Evolutionary conservation across 1,284 basidiomycete species (phyloP), one percentile per base, ranked within the genome.

Genomic region (Pascua guehoae): DNA sequence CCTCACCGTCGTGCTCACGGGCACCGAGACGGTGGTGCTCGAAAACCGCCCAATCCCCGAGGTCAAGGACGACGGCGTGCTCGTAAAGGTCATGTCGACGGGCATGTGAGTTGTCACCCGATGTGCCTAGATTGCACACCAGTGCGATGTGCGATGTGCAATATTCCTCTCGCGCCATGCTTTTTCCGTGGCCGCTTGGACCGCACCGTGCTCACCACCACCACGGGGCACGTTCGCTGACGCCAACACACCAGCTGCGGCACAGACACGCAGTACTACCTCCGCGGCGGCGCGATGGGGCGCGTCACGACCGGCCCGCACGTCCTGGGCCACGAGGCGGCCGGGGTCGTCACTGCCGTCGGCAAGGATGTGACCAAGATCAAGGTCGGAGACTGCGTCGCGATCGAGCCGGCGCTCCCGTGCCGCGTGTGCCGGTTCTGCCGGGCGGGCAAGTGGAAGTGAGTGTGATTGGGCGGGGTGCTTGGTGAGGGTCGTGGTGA

Each of bases 271-370:
- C 54, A 44, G 49, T 68, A 67, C 62, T 71, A 66, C 59, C 44
- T 57, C 7, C 62, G 64, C 36, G 65, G 65, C 17, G 60, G 62
- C 2, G 76, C 75, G 54, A 74, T 75, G 2, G 65, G 72, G 44
- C 74, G 71, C 46, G 67, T 71, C 1, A 63, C 76, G 18, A 64
- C 63, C 16, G 62, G 66, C 44, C 67, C 67, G 8, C 68, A 74
- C 59, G 69, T 68, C 24, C 66, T 77, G 32, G 76, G 76, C 0
- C 76, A 78, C 67, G 76, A 78, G 60, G 65, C 68, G 0, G 65
- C 69, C 2, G 75, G 75, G 5, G 60, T 69, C 41, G 66, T 77
- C 44, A 61, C 65, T 17, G 63, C 64, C n/a, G 47, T 66, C 41
- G 67, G 67, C 12, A 16, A 47, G 51, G 40, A 57, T 41, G 61